phyloP scores from a whole-genome alignment of 495 filamentous ascomycete genomes.

The Penicillium lagena region DNA sequence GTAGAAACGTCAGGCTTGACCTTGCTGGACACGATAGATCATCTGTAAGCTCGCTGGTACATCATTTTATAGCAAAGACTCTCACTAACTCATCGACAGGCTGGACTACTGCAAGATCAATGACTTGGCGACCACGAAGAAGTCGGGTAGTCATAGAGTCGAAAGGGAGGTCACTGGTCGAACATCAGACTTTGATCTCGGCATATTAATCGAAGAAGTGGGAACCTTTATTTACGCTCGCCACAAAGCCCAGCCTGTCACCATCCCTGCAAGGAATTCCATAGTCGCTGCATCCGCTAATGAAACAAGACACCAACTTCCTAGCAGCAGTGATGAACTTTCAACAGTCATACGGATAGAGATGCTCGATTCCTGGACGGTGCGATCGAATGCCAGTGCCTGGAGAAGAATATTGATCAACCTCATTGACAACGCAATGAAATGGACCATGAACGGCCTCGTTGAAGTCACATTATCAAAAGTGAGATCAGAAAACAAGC shows the following conservation, averaged over 20 bases:
- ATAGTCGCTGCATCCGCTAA: neutral
- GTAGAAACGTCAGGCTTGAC: too few species aligned
- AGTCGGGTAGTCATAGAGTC: neutral
- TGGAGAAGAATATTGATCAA: slow-evolving; percentile 67
- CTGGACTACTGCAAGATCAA: slow-evolving; percentile 60
- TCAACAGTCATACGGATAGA: slow-evolving; percentile 53
- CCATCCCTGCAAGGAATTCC: neutral
- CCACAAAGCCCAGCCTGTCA: neutral
- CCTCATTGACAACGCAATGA: slow-evolving; percentile 65
- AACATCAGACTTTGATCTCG: slow-evolving; percentile 24
- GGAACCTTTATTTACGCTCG: slow-evolving; percentile 46
- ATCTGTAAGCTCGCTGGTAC: too few species aligned
- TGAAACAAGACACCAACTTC: neutral
- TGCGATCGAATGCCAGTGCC: slow-evolving; percentile 54
- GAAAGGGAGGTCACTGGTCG: neutral
- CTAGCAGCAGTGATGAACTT: slow-evolving; percentile 15
- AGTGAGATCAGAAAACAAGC: neutral
- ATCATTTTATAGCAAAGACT: too few species aligned
- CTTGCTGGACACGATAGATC: too few species aligned
- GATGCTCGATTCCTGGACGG: slow-evolving; percentile 41
- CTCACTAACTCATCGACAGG: neutral
- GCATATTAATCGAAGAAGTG: slow-evolving; percentile 45
- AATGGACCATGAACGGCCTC: slow-evolving; percentile 56
- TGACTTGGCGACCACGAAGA: slow-evolving; percentile 13
- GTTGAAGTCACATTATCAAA: slow-evolving; percentile 48